phyloP scores from a whole-genome alignment of 2,329 filamentous ascomycete genomes.

The Parafenestella ontariensis region DNA sequence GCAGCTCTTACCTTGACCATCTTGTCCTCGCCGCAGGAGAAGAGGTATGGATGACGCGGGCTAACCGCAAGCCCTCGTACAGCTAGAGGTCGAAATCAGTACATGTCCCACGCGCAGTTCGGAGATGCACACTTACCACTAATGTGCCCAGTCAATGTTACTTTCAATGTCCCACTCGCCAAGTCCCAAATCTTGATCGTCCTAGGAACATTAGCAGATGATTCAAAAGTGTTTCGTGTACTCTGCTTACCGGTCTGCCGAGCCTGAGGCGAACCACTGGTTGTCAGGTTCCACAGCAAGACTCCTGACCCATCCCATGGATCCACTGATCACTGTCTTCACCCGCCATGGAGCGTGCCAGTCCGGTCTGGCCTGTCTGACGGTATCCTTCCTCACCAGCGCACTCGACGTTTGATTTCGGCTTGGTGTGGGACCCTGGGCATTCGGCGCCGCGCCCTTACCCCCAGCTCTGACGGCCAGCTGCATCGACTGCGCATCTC shows the following conservation, averaged over 20 bases:
- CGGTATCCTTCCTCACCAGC: slow-evolving; percentile 68
- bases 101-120: background rate
- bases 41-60: slow-evolving; percentile 92
- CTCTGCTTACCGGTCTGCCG: slow-evolving; percentile 71
- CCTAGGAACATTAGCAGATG: slow-evolving; percentile 1
- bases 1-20: slow-evolving; percentile 76
- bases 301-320: slow-evolving; percentile 80
- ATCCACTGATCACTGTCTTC: slow-evolving; percentile 95
- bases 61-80: slow-evolving; percentile 81
- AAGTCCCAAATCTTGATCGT: slow-evolving; percentile 97
- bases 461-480: slow-evolving; percentile 61
- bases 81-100: slow-evolving; percentile 15
- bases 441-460: slow-evolving; percentile 59
- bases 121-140: background rate
- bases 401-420: slow-evolving; percentile 61
- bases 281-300: slow-evolving; percentile 91
- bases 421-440: slow-evolving; percentile 61
- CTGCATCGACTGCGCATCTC: slow-evolving; percentile 61
- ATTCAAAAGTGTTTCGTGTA: slow-evolving; percentile 55
- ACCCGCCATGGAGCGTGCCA: slow-evolving; percentile 99
- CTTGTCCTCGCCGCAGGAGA: slow-evolving; percentile 98
- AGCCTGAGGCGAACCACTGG: slow-evolving; percentile 95
- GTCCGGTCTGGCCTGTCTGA: slow-evolving; percentile 77
- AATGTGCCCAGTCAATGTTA: slow-evolving; percentile 43
- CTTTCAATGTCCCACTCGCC: slow-evolving; percentile 68